Percentiles rank a stretch among this genome's conserved stretches.
These are phyloP conservation scores for Pseudocercospora crystallina DNA, from an alignment of 2,329 filamentous ascomycete genomes.

Conservation along the genomic window DNA sequence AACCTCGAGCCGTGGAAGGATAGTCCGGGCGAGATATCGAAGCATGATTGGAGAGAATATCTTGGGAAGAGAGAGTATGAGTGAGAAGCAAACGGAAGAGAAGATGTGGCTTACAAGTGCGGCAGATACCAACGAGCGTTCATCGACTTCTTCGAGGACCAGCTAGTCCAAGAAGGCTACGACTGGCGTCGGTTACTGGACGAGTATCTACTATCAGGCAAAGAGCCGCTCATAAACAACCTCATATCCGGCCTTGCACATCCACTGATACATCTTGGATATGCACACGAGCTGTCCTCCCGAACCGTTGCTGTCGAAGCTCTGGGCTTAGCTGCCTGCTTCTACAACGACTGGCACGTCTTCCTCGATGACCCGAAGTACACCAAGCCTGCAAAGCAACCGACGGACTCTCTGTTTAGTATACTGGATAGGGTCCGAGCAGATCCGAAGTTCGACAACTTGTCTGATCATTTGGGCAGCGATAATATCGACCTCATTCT, in stretches of 20 bases:
- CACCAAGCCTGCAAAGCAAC: slow-evolving; percentile 62
- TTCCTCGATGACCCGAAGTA: slow-evolving; percentile 72
- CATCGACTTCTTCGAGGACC: slow-evolving; percentile 94
- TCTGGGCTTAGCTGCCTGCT: slow-evolving; percentile 65
- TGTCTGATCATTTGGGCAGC: slow-evolving; percentile 60
- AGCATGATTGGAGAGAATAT: slow-evolving; percentile 83
- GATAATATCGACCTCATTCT: slow-evolving; percentile 70
- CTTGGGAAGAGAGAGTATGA: slow-evolving; percentile 68
- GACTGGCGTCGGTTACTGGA: slow-evolving; percentile 78
- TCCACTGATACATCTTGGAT: slow-evolving; percentile 91
- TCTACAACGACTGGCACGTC: slow-evolving; percentile 58
- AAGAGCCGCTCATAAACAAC: slow-evolving; percentile 76
- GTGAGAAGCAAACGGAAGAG: slow-evolving; percentile 6
- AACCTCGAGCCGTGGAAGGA: slow-evolving; percentile 76
- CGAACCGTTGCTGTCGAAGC: slow-evolving; percentile 88
- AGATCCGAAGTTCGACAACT: slow-evolving; percentile 68
- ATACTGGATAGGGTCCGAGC: slow-evolving; percentile 67
- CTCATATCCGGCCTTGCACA: slow-evolving; percentile 80
- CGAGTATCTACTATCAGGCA: slow-evolving; percentile 72
- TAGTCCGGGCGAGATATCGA: slow-evolving; percentile 79
- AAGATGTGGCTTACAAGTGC: slow-evolving; percentile 2
- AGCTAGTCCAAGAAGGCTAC: slow-evolving; percentile 73
- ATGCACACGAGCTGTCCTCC: slow-evolving; percentile 83
- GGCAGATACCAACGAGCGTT: slow-evolving; percentile 79
- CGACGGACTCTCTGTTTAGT: slow-evolving; percentile 62